Evolutionary conservation across 2,329 filamentous ascomycete genomes (phyloP), one percentile per base, ranked within the genome.

Genomic region (Colletotrichum sp.): DNA sequence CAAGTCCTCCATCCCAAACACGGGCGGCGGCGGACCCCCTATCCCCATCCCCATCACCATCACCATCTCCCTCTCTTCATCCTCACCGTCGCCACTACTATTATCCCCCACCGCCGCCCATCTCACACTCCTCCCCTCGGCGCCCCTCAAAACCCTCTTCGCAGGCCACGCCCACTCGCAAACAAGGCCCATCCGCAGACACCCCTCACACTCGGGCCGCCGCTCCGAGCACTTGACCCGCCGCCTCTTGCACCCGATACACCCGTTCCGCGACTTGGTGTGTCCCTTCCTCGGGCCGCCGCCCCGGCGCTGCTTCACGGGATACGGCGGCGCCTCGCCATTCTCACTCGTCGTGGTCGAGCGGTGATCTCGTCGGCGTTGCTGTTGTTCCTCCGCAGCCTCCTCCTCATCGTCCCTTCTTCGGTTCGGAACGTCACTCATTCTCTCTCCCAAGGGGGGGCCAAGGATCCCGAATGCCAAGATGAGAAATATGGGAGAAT

Each of bases 161-260:
- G 78, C 76, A 18, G 78, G 73, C 43, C 76, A 73, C 18, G 82
- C 75, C 54, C 84, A 86, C 65, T 82, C 76, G 76, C 84, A 86
- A 6, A 74, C 66, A 8, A 85, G 76, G 9, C 81, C 82, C 12
- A 86, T 75, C n/a, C 83, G 79, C 12, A 61, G 70, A 76, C 84
- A 86, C 55, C 81, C 77, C 27, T 77, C 76, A 72, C 85, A 86
- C 24, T 80, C 77, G 21, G 84, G 84, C 16, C 72, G 73, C 2
- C 66, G 76, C 70, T 86, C 82, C 34, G 81, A 79, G 74, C 86
- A 87, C 78, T 88, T 89, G 69, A 88, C 86, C 75, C 85, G 88
- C 16, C 82, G 77, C 51, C 77, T 74, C 75, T 83, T 83, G 70
- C 82, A 84, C 33, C 67, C 79, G 16, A 77, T 72, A 47, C 82